Evolutionary conservation across 106 monocot genomes (phyloP).

Genomic region (Dendrobium officinale): DNA sequence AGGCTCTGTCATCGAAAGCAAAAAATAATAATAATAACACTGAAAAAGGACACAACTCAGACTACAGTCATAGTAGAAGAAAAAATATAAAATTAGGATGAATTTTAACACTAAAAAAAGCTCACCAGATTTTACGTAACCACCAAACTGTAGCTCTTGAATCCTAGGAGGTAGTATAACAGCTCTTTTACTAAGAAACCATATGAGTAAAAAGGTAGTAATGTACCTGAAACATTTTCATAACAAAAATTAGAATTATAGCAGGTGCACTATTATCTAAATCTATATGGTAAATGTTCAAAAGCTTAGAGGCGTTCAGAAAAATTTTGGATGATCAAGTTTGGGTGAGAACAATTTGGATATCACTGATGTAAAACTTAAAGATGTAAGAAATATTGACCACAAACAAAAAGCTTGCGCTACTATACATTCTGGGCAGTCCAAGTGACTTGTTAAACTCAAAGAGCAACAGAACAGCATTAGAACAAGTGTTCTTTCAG

Average conservation of each 20-base stretch:
- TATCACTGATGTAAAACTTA: background rate
- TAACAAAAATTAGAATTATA: background rate
- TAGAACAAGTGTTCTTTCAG: background rate
- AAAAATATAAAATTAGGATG: background rate
- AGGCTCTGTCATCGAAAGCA: background rate
- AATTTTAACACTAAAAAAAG: background rate
- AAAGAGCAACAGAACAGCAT: background rate
- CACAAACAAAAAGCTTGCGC: background rate
- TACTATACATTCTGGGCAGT: background rate
- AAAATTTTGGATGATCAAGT: background rate
- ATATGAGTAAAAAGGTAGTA: conserved; percentile 56
- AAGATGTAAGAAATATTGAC: background rate
- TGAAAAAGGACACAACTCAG: no score
- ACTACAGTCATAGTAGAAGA: background rate
- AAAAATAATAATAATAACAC: background rate
- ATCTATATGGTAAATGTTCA: no score
- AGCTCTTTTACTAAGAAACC: conserved; percentile 76
- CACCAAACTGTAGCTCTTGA: conserved; percentile 65
- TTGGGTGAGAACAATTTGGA: background rate
- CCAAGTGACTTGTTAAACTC: background rate
- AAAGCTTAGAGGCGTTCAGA: background rate
- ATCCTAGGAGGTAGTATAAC: conserved; percentile 75
- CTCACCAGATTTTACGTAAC: conserved; percentile 91
- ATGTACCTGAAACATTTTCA: conserved; percentile 55
- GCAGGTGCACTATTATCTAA: background rate